Evolutionary conservation across 164 flowering plant species (phyloP).

Genomic region (Warburgia ugandensis): DNA sequence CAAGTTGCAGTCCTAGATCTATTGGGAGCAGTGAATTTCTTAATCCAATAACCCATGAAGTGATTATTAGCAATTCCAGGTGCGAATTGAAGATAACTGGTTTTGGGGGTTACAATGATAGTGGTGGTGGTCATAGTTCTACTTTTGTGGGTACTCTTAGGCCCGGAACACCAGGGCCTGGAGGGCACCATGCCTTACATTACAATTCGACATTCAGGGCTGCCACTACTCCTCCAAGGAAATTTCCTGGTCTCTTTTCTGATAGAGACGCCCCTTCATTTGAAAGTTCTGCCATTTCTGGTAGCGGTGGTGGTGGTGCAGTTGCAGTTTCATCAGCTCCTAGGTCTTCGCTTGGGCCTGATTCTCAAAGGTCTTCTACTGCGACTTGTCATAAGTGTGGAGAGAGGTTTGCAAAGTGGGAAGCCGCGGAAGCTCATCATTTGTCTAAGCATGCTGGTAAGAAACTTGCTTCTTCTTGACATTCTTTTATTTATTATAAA

Average conservation of each 20-base stretch:
- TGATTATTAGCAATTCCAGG: constrained; percentile 67
- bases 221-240: constrained; percentile 40
- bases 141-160: constrained; percentile 72
- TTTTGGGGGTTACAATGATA: constrained; percentile 34
- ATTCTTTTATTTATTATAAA: no score
- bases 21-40: constrained; percentile 93
- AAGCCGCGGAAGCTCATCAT: constrained; percentile 85
- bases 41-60: constrained; percentile 92
- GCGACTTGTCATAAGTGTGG: constrained; percentile 83
- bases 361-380: constrained; percentile 33
- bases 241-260: constrained; percentile 25
- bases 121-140: constrained; percentile 30
- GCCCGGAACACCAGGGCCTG: constrained; percentile 97
- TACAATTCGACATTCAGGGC: constrained; percentile 43
- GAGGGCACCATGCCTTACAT: constrained; percentile 58
- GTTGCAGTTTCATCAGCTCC: constrained; percentile 18
- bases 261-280: constrained; percentile 33
- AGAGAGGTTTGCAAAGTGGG: constrained; percentile 75
- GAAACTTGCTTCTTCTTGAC: background rate
- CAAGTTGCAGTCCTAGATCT: constrained; percentile 89
- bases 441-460: constrained; percentile 95
- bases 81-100: constrained; percentile 91
- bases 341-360: constrained; percentile 33
- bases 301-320: constrained; percentile 4
- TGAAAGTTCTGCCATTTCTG: constrained; percentile 23